Conservation (phyloP, 1,139 yeast species). For the Meyerozyma smithsonii region DNA sequence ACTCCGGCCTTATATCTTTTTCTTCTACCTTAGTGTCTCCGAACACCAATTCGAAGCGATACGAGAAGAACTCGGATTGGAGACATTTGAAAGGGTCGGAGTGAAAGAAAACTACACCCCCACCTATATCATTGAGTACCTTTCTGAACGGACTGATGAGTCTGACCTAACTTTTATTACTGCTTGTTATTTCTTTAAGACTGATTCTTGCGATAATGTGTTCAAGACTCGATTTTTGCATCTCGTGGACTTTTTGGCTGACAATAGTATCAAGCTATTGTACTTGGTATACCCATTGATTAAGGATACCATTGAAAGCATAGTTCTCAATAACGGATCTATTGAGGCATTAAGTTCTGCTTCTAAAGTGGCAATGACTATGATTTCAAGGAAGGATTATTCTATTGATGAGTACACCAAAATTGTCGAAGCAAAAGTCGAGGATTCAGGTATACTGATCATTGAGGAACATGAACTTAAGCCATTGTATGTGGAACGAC, state of each 20-base stretch:
- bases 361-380: constrained; percentile 23
- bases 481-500: constrained; percentile 12
- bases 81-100: constrained; percentile 19
- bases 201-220: constrained; percentile 23
- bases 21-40: constrained; percentile 50
- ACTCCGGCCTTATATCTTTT: constrained; percentile 44
- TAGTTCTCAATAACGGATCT: constrained; percentile 27
- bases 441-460: constrained; percentile 10
- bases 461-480: constrained; percentile 8
- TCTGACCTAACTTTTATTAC: constrained; percentile 42
- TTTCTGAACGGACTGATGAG: constrained; percentile 35
- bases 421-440: constrained; percentile 12
- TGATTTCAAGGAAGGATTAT: constrained; percentile 20
- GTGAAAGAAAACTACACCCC: constrained; percentile 44
- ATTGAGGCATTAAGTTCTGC: constrained; percentile 25
- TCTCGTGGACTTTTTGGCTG: constrained; percentile 41
- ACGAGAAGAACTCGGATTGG: constrained; percentile 44
- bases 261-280: constrained; percentile 30
- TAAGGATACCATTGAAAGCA: constrained; percentile 34
- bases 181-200: constrained; percentile 8
- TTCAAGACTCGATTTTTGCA: constrained; percentile 51
- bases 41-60: constrained; percentile 43
- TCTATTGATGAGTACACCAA: constrained; percentile 13
- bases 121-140: constrained; percentile 42
- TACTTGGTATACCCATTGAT: constrained; percentile 44